These are phyloP conservation scores for Marasmius sp. DNA, from an alignment of 1,284 basidiomycete genomes.

Conservation along the genomic window DNA sequence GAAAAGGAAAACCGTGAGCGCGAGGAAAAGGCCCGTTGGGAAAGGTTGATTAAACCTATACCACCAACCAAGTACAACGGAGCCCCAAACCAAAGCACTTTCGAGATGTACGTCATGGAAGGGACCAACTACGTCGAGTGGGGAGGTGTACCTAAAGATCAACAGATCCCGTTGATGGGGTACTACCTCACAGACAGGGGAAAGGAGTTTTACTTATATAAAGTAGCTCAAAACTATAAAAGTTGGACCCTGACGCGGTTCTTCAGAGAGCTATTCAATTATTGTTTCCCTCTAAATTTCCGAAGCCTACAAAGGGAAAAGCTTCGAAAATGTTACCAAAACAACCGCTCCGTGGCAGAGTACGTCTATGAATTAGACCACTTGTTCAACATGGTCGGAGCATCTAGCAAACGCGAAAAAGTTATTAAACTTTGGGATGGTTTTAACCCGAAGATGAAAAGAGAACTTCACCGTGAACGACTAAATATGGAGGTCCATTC, in stretches of 20 bases:
- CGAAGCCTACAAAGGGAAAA: background rate
- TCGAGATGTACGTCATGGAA: constrained; percentile 2
- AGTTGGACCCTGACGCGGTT: constrained; percentile 1
- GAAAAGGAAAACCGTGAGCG: too few species aligned
- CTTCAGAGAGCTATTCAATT: constrained; percentile 4
- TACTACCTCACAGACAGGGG: background rate
- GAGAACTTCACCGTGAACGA: background rate
- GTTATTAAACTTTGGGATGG: constrained; percentile 9
- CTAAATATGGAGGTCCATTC: background rate
- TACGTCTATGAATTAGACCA: background rate
- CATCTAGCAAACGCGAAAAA: background rate
- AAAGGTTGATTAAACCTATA: background rate
- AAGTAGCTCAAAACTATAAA: background rate
- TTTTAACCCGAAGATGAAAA: background rate
- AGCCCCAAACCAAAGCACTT: constrained; percentile 2
- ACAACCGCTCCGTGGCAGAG: background rate
- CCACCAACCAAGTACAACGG: constrained; percentile 6
- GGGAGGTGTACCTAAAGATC: constrained; percentile 2
- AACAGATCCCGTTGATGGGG: constrained; percentile 1
- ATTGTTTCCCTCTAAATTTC: constrained; percentile 3
- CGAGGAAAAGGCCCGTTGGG: too few species aligned
- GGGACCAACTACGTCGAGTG: background rate
- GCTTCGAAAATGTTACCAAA: background rate
- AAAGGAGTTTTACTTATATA: constrained; percentile 1
- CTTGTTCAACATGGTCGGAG: background rate